Base-by-base conservation (phyloP, 306 rosid species). In the Trifolium dubium region DNA sequence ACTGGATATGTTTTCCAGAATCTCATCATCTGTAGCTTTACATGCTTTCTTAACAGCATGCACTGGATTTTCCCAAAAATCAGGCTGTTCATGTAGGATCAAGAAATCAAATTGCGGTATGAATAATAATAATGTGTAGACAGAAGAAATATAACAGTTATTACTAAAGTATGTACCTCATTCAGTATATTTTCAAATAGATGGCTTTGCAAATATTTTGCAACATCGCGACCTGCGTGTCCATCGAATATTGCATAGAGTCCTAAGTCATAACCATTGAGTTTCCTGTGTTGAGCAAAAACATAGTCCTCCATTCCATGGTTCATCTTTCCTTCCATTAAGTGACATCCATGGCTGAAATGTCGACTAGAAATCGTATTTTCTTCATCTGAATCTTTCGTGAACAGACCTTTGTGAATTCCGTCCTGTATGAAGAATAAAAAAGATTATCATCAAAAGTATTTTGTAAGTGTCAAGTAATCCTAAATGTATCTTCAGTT, bases 261-360 rank as follows among this genome's bases (percentile, higher is more conserved):
- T 30, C 88, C 88, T 41, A 86, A 77, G 17, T 86, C 84, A 63
- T 68, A 56, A n/a, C 85, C 85, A 14, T 83, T 77, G 63, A 85
- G 69, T 35, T 69, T 74, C 78, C 43, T 82, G 31, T 64, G 82
- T 72, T 86, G 72, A 56, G 92, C 83, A 43, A 77, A 83, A 64
- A 89, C 64, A 68, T 83, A 83, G 75, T 89, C 95, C 65, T 85
- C 90, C 92, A 89, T 89, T 75, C 81, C 86, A 73, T 89, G 90
- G 10, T 47, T 50, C 83, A 82, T 70, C 78, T 80, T 74, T 55
- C 92, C 95, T 53, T 78, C 71, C 15, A 79, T 76, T 76, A 80
- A 67, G 71, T 85, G 71, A 53, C 41, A 85, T 66, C 95, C 95
- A 76, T 87, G 87, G 55, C 69, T 83, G 79, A 83, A 77, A 46